These are phyloP conservation scores for Colletotrichum godetiae DNA, from an alignment of 2,329 filamentous ascomycete species.

Conservation along the genomic window DNA sequence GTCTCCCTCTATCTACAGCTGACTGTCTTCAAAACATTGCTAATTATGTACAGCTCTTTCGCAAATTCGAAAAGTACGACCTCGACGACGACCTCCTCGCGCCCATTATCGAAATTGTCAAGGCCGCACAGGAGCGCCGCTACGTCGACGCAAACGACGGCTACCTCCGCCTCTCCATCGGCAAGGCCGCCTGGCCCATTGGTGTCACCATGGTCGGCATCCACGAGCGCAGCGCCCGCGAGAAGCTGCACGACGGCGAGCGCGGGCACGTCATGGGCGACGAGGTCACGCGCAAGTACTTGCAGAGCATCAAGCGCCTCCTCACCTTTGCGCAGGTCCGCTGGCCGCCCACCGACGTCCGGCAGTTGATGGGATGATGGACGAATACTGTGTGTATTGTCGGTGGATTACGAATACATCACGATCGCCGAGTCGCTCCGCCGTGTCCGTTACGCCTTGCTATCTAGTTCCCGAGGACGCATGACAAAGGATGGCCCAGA, in stretches of 20 bases:
- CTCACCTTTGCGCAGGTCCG: conserved; percentile 96
- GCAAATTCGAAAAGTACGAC: conserved; percentile 85
- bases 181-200: conserved; percentile 98
- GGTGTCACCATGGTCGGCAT: conserved; percentile 99
- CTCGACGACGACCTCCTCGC: conserved; percentile 82
- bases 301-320: conserved; percentile 98
- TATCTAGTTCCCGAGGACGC: not conserved
- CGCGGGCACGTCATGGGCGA: conserved; percentile 98
- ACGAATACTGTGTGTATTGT: too few relatives aligned
- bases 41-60: conserved; percentile 71
- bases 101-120: conserved; percentile 90
- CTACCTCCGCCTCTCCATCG: conserved; percentile 92
- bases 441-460: not conserved
- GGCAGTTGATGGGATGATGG: conserved; percentile 89
- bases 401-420: too few relatives aligned
- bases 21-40: too few relatives aligned
- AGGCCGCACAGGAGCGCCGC: conserved; percentile 86
- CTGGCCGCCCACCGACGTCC: conserved; percentile 92
- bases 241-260: conserved; percentile 90
- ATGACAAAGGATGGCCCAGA: not conserved
- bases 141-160: conserved; percentile 98
- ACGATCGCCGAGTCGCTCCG: not conserved
- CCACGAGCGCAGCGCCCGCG: conserved; percentile 93
- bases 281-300: conserved; percentile 92
- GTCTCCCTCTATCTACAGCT: too few relatives aligned